These are phyloP conservation scores for Cutaneotrichosporon sp. DNA, from an alignment of 1,284 basidiomycete genomes.

Conservation along the genomic window DNA sequence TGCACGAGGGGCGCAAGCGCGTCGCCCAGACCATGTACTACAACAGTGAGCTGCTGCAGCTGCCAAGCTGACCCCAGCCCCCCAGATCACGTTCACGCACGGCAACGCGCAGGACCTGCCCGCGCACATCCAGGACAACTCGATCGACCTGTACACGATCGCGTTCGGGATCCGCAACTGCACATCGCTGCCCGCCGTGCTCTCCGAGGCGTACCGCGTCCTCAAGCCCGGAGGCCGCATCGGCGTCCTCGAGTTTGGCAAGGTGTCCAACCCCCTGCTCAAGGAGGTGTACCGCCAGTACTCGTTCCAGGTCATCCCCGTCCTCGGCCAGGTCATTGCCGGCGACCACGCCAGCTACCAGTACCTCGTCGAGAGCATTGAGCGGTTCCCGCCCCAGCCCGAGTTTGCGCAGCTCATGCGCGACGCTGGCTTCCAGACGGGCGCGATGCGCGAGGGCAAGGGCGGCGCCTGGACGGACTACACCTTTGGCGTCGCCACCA, in stretches of 20 bases:
- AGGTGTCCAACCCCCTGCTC: conserved; percentile 84
- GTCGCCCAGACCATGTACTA: conserved; percentile 97
- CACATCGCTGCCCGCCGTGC: conserved; percentile 85
- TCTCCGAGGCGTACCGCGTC: conserved; percentile 89
- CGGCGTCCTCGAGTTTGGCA: conserved; percentile 95
- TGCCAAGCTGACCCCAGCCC: conserved; percentile 60
- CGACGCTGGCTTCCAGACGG: conserved; percentile 80
- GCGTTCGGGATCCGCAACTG: conserved; percentile 99
- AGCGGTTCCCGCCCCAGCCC: conserved; percentile 85
- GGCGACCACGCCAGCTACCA: conserved; percentile 95
- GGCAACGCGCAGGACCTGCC: conserved; percentile 88
- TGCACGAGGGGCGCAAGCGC: conserved; percentile 85
- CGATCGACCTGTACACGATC: conserved; percentile 96
- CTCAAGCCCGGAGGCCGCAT: conserved; percentile 96
- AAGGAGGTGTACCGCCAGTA: conserved; percentile 91
- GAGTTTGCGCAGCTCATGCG: conserved; percentile 76
- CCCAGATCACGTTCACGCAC: conserved; percentile 89
- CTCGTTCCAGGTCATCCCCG: conserved; percentile 93
- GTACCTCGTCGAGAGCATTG: conserved; percentile 97
- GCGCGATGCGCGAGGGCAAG: conserved; percentile 67
- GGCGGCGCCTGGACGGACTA: conserved; percentile 86
- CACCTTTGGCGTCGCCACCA: conserved; percentile 81
- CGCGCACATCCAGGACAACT: conserved; percentile 65
- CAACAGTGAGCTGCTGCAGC: conserved; percentile 64
- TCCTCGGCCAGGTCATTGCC: conserved; percentile 92